Base-by-base conservation (phyloP, 108 stramenopile species). In the Discostella stelligeroides region DNA sequence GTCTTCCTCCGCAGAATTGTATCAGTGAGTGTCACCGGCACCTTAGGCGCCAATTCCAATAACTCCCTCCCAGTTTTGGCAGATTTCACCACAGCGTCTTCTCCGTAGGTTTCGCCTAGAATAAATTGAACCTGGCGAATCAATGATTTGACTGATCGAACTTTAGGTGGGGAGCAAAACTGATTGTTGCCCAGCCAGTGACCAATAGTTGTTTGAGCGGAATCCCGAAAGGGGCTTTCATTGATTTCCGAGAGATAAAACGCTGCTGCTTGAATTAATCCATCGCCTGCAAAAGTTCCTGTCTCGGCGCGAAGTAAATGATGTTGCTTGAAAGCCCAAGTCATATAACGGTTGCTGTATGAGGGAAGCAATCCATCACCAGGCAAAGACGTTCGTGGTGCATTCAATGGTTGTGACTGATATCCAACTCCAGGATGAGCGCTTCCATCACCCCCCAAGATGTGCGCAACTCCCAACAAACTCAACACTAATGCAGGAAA, bases 401-500 rank as follows among this genome's bases (percentile, higher is more conserved):
- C 68, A 38, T 70, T 34, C 24, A 41, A 30, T 12, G 68, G 56
- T 40, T 72, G 60, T 20, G 71, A 71, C 25, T 69, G 47, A 47
- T 60, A 46, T 2, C 58, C 68, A 59, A 77, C 56, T 7, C 76
- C 76, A 34, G 76, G 76, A 30, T 77, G 76, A 27, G 27, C 18
- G 7, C 48, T 49, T 10, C 73, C 60, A 20, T 59, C 68, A 37
- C 79, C 79, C 45, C 73, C 79, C n/a, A 67, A 50, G n/a, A 80
- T 49, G 58, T 80, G 79, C 11, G 73, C 66, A 21, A 68, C 38
- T 23, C 39, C 60, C 23, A 80, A 73, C 27, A 75, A 29, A 11
- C 58, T 54, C 42, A 75, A 74, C 11, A 80, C 46, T 18, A 80
- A 74, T 38, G 68, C 24, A 20, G 79, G 79, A 40, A 74, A 80